Evolutionary conservation across 164 flowering plant genomes (phyloP).

Genomic region (Vitis cinerea): DNA sequence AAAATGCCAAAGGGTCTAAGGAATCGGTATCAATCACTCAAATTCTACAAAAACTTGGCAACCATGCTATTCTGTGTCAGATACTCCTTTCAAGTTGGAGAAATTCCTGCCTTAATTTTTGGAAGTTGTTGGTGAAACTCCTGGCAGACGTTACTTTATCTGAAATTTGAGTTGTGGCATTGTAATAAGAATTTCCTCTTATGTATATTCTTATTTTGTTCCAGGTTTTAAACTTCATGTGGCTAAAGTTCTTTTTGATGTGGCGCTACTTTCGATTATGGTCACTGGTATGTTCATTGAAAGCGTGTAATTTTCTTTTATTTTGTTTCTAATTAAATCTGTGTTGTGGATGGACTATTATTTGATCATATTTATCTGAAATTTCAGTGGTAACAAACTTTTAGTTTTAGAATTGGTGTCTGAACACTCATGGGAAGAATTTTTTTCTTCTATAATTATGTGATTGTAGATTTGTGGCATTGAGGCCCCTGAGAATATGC

Average conservation of each 20-base stretch:
- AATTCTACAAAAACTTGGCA: too few relatives aligned
- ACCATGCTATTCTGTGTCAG: neutral
- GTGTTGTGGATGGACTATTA: neutral
- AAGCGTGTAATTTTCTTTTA: neutral
- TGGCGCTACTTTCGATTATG: conserved; percentile 98
- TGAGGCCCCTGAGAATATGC: conserved; percentile 94
- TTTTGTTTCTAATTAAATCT: neutral
- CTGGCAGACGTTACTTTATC: neutral
- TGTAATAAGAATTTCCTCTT: neutral
- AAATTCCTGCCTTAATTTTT: too few relatives aligned
- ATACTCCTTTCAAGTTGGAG: neutral
- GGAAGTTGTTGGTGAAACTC: neutral
- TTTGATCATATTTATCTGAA: neutral
- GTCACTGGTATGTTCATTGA: conserved; percentile 70
- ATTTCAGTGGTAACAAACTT: neutral
- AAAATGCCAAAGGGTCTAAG: too few relatives aligned
- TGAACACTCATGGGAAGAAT: neutral
- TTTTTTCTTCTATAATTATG: conserved; percentile 1
- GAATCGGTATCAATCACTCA: too few relatives aligned
- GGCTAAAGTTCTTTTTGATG: conserved; percentile 88
- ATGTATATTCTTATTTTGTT: conserved; percentile 12
- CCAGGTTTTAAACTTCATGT: conserved; percentile 96
- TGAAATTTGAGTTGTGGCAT: neutral
- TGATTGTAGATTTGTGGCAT: conserved; percentile 69
- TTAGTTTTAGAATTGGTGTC: conserved; percentile 6